Evolutionary conservation across 2,329 filamentous ascomycete genomes (phyloP).

Genomic region (Elsinoe batatas): DNA sequence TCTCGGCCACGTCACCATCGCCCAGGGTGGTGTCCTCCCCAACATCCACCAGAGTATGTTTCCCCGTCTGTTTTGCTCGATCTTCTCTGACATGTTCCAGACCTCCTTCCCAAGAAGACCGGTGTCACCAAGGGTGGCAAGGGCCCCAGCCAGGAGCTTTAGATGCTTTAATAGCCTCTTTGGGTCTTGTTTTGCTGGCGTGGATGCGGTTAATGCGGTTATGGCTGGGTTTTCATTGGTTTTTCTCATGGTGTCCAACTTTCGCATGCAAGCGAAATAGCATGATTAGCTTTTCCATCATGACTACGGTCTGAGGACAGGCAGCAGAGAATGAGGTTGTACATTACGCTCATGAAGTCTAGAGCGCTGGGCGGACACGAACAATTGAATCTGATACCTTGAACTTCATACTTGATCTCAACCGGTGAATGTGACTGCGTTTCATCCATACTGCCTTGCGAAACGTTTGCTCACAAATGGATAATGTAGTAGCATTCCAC

Average conservation of each 20-base stretch:
- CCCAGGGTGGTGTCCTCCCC: conserved; percentile 91
- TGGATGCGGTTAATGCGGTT: conserved; percentile 18
- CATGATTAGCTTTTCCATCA: conserved; percentile 13
- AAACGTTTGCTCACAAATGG: not conserved
- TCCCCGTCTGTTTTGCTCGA: too few relatives aligned
- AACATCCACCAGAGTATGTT: conserved; percentile 93
- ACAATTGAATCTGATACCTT: conserved; percentile 11
- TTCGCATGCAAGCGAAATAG: conserved; percentile 12
- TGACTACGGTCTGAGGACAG: conserved; percentile 10
- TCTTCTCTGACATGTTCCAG: conserved; percentile 45
- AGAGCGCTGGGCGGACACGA: conserved; percentile 13
- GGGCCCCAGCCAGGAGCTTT: conserved; percentile 95
- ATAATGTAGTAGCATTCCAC: too few relatives aligned
- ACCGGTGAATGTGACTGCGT: not conserved
- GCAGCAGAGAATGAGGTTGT: conserved; percentile 12
- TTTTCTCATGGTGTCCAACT: conserved; percentile 14
- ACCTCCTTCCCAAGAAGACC: conserved; percentile 99
- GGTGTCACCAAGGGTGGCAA: conserved; percentile 47
- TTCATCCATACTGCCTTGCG: not conserved
- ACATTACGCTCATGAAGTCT: conserved; percentile 13
- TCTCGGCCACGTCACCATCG: conserved; percentile 89
- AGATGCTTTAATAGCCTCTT: conserved; percentile 35
- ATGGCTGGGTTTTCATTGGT: conserved; percentile 16
- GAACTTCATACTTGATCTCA: conserved; percentile 5
- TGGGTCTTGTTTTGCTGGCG: conserved; percentile 17